Evolutionary conservation across 2,329 filamentous ascomycete genomes (phyloP).

Genomic region (Alternaria sp.): DNA sequence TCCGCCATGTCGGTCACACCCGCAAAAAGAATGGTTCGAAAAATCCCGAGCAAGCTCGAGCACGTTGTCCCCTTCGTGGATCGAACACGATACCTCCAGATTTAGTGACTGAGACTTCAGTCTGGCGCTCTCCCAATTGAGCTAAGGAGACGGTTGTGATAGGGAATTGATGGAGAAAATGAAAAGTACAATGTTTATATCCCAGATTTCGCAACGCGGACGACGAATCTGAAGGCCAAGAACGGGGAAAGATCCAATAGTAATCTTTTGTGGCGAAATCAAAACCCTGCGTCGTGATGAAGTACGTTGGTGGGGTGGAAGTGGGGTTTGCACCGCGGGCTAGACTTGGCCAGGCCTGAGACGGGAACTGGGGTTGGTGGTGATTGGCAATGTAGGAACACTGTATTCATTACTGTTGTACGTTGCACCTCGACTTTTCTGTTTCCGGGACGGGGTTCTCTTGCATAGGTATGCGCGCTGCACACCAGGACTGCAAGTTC

Average conservation of each 20-base stretch:
- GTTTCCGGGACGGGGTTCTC: neutral
- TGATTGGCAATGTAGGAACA: neutral
- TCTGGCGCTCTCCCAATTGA: constrained; percentile 29
- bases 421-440: neutral
- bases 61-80: constrained; percentile 26
- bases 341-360: neutral
- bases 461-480: neutral
- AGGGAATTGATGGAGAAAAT: constrained; percentile 3
- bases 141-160: constrained; percentile 23
- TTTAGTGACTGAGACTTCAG: constrained; percentile 26
- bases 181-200: fast-evolving
- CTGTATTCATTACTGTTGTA: neutral
- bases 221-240: too few relatives aligned
- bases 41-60: constrained; percentile 17
- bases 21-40: constrained; percentile 20
- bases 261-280: neutral
- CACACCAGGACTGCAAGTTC: neutral
- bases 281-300: neutral
- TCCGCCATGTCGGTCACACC: fast-evolving
- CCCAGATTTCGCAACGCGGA: fast-evolving
- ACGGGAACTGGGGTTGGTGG: neutral
- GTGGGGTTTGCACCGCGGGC: neutral
- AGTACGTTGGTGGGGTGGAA: constrained; percentile 4
- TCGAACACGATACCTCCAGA: constrained; percentile 27
- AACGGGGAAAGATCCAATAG: neutral